Evolutionary conservation across 2,329 filamentous ascomycete genomes (phyloP), one percentile per base, ranked within the genome.

Genomic region (Alternaria alternata): DNA sequence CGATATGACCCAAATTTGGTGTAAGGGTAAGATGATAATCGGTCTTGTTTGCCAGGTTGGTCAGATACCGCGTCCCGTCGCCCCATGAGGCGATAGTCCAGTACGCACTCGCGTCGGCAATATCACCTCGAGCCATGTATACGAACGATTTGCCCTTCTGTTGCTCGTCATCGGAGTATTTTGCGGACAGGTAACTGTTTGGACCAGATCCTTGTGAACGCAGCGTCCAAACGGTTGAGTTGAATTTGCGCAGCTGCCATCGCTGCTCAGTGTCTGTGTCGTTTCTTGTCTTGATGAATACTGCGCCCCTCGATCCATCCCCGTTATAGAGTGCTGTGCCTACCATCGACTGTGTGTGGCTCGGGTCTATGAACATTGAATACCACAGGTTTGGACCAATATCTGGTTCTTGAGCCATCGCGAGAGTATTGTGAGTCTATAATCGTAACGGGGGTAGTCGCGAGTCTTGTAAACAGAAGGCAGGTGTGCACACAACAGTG

Each of bases 161-260:
- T 62, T 7, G 32, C 57, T 47, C 69, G 63, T 7, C 59, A 5
- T 47, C 34, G 4, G 38, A 51, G n/a, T 55, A 66, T 63, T 52
- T n/a, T 59, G 61, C 5, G 73, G 47, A 41, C 62, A 72, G 0
- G 51, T 65, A 43, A 66, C 54, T 3, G 62, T 36, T 9, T 39
- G 36, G 36, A 39, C 71, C 70, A 24, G 58, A 59, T 14, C 63
- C 59, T 22, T 62, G 41, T 4, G 41, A 59, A 18, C 71, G 59
- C 3, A 73, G 30, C 4, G 66, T 64, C 51, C 67, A 73, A 14
- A 39, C 47, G 4, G 54, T 62, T 14, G 55, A 66, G 16, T 64
- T 67, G 14, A 55, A 65, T 32, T 32, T 66, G 42, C 43, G 63
- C 54, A 73, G 49, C 26, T 73, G 71, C 71, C 72, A 75, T 39